phyloP scores from a whole-genome alignment of 208 protist genomes.

The Wallacemonas sp. region DNA sequence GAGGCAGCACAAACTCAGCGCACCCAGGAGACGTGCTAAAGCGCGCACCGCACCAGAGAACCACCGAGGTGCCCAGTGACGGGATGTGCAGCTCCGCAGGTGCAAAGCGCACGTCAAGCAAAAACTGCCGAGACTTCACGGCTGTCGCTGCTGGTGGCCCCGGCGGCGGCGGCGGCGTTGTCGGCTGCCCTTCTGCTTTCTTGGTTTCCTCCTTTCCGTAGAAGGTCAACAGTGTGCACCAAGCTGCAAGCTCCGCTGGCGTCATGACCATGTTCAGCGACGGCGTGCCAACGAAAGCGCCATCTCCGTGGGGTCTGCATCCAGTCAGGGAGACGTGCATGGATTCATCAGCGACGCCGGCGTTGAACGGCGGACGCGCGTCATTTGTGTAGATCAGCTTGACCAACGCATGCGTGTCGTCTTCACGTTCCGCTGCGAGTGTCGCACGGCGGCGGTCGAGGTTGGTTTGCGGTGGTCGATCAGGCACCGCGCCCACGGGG shows the following conservation, averaged over 20 bases:
- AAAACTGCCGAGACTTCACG: conserved; percentile 16
- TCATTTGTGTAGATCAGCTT: conserved; percentile 55
- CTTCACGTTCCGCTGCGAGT: background rate
- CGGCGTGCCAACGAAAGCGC: background rate
- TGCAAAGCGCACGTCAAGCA: conserved; percentile 25
- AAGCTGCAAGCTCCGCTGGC: conserved; percentile 34
- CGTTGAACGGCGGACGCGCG: conserved; percentile 41
- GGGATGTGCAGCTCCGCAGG: conserved; percentile 36
- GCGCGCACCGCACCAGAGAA: conserved; percentile 42
- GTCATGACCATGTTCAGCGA: background rate
- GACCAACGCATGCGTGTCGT: conserved; percentile 7
- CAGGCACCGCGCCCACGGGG: background rate
- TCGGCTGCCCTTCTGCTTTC: background rate
- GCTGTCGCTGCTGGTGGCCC: background rate
- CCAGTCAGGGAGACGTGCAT: conserved; percentile 38
- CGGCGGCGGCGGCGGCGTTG: background rate
- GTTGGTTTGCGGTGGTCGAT: background rate
- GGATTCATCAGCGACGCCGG: conserved; percentile 31
- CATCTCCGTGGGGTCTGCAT: background rate
- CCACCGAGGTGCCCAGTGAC: conserved; percentile 27
- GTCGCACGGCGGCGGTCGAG: background rate
- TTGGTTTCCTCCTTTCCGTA: conserved; percentile 16
- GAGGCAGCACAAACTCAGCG: conserved; percentile 14
- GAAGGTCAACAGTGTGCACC: conserved; percentile 45
- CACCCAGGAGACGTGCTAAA: conserved; percentile 16